A percentile compares a stretch with the other conserved stretches of the same genome.
Conservation (phyloP, 768 basidiomycete species). For the Strobilomyces dryophilus region DNA sequence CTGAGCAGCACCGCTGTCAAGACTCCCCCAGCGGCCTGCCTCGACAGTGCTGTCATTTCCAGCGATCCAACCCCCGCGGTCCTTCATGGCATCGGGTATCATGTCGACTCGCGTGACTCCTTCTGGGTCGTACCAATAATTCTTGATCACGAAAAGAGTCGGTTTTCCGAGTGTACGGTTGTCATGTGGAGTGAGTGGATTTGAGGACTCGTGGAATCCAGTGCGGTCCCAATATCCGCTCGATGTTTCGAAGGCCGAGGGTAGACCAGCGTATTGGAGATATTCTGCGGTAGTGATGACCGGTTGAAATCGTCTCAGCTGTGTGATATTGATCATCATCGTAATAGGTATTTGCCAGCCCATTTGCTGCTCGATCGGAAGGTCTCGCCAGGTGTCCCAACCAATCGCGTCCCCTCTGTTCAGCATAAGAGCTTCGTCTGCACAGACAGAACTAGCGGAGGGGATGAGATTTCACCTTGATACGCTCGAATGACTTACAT, state of each 20-base stretch:
- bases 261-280: constrained; percentile 33
- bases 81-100: constrained; percentile 24
- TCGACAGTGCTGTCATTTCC: constrained; percentile 12
- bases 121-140: constrained; percentile 37
- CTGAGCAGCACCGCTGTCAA: constrained; percentile 2
- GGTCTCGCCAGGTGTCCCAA: constrained; percentile 35
- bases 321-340: constrained; percentile 38
- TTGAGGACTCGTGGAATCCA: constrained; percentile 20
- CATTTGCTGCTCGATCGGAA: constrained; percentile 33
- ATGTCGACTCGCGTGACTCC: constrained; percentile 35
- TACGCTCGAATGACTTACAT: constrained; percentile 22
- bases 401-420: constrained; percentile 39
- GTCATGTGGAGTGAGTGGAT: constrained; percentile 13
- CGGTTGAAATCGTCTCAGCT: constrained; percentile 33
- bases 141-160: constrained; percentile 34
- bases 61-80: constrained; percentile 24
- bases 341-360: constrained; percentile 31
- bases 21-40: constrained; percentile 11
- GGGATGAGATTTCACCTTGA: background rate
- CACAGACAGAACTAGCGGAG: constrained; percentile 28
- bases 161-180: constrained; percentile 14
- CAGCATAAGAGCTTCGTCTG: constrained; percentile 38
- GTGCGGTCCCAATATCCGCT: constrained; percentile 37
- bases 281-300: constrained; percentile 38
- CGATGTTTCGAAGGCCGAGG: constrained; percentile 29